phyloP scores from a whole-genome alignment of 2,329 filamentous ascomycete species.

The Ascochyta koolunga region DNA sequence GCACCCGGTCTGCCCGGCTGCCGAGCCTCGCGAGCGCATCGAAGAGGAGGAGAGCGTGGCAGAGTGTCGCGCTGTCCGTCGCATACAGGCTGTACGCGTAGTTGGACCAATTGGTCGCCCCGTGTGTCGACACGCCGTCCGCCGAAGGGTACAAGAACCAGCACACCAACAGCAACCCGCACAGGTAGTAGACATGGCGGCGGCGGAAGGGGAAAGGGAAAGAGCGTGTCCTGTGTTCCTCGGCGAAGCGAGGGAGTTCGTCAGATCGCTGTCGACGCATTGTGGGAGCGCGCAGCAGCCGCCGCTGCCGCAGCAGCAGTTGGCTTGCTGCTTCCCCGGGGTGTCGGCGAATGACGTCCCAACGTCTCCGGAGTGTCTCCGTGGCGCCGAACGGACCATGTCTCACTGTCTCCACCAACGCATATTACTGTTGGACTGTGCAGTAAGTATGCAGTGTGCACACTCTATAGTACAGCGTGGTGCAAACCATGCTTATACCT shows the following conservation, averaged over 20 bases:
- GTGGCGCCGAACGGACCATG: background rate
- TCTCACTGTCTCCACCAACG: background rate
- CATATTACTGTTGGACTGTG: no score
- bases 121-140: conserved; percentile 13
- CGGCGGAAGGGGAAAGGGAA: conserved; percentile 36
- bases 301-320: background rate
- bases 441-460: no score
- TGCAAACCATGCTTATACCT: background rate
- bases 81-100: conserved; percentile 54
- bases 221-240: conserved; percentile 16
- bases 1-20: conserved; percentile 54
- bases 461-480: background rate
- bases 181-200: conserved; percentile 36
- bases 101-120: conserved; percentile 41
- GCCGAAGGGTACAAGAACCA: conserved; percentile 38
- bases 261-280: conserved; percentile 46
- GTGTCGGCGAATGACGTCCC: conserved; percentile 7
- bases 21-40: conserved; percentile 51
- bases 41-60: conserved; percentile 54
- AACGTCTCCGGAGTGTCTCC: background rate
- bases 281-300: conserved; percentile 13
- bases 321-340: background rate
- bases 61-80: conserved; percentile 51
- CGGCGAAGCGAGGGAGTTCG: conserved; percentile 42
- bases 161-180: conserved; percentile 35